Conservation (phyloP, 257 asterid genomes). For the Solanum pimpinellifolium region DNA sequence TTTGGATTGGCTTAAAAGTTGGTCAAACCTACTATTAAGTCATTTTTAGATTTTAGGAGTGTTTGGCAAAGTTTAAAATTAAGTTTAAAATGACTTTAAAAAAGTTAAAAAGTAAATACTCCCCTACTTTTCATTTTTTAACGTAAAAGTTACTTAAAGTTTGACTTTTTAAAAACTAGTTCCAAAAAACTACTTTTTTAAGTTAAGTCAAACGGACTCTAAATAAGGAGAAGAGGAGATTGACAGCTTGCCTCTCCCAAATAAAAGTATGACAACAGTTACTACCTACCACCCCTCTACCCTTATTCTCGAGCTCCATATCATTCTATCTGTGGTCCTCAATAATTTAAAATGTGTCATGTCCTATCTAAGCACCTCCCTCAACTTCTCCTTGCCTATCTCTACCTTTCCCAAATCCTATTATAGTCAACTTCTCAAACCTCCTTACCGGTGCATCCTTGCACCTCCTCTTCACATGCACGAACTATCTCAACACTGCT, state of each 20-base stretch:
- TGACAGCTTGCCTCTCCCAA: background rate
- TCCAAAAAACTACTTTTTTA: too few species aligned
- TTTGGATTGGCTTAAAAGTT: background rate
- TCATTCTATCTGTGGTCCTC: background rate
- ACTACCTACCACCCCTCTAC: background rate
- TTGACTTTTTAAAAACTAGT: too few species aligned
- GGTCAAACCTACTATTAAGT: background rate
- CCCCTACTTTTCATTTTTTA: background rate
- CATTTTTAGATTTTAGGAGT: background rate
- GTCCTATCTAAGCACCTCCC: background rate
- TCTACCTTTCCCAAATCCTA: background rate
- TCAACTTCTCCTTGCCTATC: background rate
- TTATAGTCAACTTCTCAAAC: background rate
- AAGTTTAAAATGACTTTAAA: background rate
- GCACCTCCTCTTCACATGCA: background rate
- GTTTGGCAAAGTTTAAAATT: background rate
- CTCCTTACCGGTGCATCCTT: background rate
- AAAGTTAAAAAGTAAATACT: background rate
- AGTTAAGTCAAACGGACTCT: background rate
- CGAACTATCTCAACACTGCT: background rate
- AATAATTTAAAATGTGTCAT: background rate
- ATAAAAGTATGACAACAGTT: background rate
- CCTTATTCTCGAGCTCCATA: background rate
- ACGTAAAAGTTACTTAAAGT: background rate
- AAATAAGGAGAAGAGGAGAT: background rate